Evolutionary conservation across 2,329 filamentous ascomycete genomes (phyloP).

Genomic region (Madurella fahalii): DNA sequence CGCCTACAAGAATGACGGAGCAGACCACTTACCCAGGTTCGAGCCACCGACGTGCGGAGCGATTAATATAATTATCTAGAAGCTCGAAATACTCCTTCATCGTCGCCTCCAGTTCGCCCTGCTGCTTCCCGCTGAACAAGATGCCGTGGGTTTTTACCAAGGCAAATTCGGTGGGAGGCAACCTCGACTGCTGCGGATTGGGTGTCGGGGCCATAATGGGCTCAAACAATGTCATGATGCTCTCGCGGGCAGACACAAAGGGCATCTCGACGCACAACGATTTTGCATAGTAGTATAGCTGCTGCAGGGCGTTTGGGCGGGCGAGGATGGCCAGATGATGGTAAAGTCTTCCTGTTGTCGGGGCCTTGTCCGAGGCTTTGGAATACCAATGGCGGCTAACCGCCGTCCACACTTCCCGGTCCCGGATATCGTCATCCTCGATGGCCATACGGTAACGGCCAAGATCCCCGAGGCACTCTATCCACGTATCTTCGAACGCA

Average conservation of each 20-base stretch:
- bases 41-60: constrained; percentile 48
- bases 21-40: constrained; percentile 36
- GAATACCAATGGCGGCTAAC: constrained; percentile 83
- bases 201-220: constrained; percentile 42
- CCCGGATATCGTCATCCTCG: constrained; percentile 72
- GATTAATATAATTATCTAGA: constrained; percentile 55
- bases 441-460: constrained; percentile 83
- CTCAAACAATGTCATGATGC: constrained; percentile 65
- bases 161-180: constrained; percentile 49
- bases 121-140: constrained; percentile 52
- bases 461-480: constrained; percentile 85
- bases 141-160: constrained; percentile 64
- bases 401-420: constrained; percentile 75
- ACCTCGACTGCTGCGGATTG: constrained; percentile 33
- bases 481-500: constrained; percentile 82
- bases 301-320: constrained; percentile 63
- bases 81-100: constrained; percentile 47
- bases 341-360: constrained; percentile 73
- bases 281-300: constrained; percentile 69
- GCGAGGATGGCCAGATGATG: constrained; percentile 83
- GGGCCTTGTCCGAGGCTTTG: constrained; percentile 72
- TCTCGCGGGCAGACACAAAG: constrained; percentile 65
- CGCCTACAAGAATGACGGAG: not conserved
- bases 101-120: constrained; percentile 44
- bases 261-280: constrained; percentile 64